phyloP scores from a whole-genome alignment of 768 basidiomycete genomes.

The Pulveroboletus sp. region DNA sequence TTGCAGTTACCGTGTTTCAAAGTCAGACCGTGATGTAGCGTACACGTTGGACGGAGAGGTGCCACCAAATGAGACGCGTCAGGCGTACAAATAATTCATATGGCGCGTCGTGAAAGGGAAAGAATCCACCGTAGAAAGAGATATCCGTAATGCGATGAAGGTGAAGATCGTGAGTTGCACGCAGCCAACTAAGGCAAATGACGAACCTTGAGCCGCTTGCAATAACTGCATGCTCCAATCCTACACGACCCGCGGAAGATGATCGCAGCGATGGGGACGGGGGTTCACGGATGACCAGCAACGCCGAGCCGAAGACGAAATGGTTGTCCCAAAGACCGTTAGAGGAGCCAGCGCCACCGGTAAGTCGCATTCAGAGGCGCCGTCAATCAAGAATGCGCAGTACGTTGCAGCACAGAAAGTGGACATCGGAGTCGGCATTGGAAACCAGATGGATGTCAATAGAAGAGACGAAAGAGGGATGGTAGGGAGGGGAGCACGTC shows the following conservation, averaged over 20 bases:
- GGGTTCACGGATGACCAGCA: constrained; percentile 6
- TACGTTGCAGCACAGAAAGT: neutral
- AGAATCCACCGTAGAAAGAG: neutral
- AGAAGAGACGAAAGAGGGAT: constrained; percentile 5
- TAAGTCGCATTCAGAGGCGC: constrained; percentile 1
- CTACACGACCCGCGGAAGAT: constrained; percentile 35
- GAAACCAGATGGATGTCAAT: neutral
- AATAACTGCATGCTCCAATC: constrained; percentile 80
- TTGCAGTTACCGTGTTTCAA: constrained; percentile 20
- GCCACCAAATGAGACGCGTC: constrained; percentile 11
- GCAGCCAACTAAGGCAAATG: constrained; percentile 3
- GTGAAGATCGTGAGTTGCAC: constrained; percentile 19
- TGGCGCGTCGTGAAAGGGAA: constrained; percentile 12
- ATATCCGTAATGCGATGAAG: constrained; percentile 13
- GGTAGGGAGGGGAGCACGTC: constrained; percentile 2
- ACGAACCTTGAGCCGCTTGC: constrained; percentile 84
- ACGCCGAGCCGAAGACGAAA: constrained; percentile 14
- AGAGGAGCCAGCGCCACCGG: constrained; percentile 3
- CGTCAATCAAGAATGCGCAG: neutral
- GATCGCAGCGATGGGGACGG: constrained; percentile 7
- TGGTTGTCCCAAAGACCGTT: neutral
- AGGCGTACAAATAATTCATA: constrained; percentile 9
- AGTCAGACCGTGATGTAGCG: constrained; percentile 4
- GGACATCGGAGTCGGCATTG: constrained; percentile 1
- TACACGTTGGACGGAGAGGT: neutral